Base-by-base conservation (phyloP, 352 stramenopile species). In the Globisporangium carolinianum region DNA sequence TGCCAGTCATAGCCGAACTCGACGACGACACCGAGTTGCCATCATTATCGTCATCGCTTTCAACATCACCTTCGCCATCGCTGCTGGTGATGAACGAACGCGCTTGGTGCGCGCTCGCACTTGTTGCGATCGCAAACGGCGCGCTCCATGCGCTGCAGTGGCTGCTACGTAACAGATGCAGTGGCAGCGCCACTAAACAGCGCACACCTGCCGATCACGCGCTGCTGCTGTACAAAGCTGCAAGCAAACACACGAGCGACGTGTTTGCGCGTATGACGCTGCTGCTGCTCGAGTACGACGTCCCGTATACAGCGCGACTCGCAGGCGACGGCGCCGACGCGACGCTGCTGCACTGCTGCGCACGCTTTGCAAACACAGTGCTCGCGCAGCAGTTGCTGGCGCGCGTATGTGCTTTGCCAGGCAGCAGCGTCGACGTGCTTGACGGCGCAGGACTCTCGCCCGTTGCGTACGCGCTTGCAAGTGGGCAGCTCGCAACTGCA, bases 341-440 rank as follows among this genome's bases (percentile, higher is more conserved):
- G 24, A 77, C 77, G 1, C 60, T 90, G 4, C 60, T 90, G 5
- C 79, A 90, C 53, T 70, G 63, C n/a, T 76, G 58, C 4, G 73
- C 71, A 36, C 76, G 64, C 47, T 83, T 86, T 37, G n/a, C 58
- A 1, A 71, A 71, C 48, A 3, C 50, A 2, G 2, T 12, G 2
- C 14, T 77, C 8, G 65, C 69, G 17, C 54, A 43, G 3, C 36
- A 57, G 2, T 62, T 69, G 1, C 62, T 87, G 43, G 58, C 58
- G 48, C 84, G 1, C 63, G 86, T 83, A 87, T 37, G 9, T 89
- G 89, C 68, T 87, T 88, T 51, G 47, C 61, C 7, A 68, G 85
- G 43, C 68, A 88, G 24, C 55, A 56, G 48, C 5, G 24, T 61
- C 8, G 48, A 61, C 17, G 75, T 75, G 0, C 67, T 75, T 1